Evolutionary conservation across 2,329 filamentous ascomycete genomes (phyloP).

Genomic region (Paecilomyces niveus): DNA sequence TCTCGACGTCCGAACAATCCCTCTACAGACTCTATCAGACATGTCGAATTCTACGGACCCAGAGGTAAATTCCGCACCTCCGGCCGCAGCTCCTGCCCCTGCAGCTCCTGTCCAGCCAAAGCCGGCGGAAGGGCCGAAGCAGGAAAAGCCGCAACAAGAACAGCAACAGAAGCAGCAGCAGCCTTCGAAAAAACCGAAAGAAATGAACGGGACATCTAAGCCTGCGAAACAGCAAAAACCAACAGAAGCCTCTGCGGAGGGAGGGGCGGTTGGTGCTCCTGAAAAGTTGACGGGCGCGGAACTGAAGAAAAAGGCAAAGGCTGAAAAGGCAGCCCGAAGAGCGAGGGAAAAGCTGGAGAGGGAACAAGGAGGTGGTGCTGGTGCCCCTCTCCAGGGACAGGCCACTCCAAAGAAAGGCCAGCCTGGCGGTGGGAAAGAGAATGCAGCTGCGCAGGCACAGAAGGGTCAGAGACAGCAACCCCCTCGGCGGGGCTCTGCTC

Average conservation of each 20-base stretch:
- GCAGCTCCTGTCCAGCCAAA: conserved; percentile 13
- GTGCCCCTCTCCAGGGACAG: conserved; percentile 16
- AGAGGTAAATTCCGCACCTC: conserved; percentile 10
- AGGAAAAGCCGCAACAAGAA: conserved; percentile 5
- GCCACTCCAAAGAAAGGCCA: conserved; percentile 23
- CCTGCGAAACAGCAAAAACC: conserved; percentile 15
- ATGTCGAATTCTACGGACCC: conserved; percentile 21
- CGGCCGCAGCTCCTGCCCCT: conserved; percentile 8
- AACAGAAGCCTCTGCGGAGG: conserved; percentile 15
- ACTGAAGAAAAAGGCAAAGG: conserved; percentile 81
- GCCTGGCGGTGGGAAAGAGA: conserved; percentile 15
- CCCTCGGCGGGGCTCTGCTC: conserved; percentile 30
- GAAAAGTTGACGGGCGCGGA: conserved; percentile 52
- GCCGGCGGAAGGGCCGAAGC: conserved; percentile 7
- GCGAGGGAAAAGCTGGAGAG: conserved; percentile 58
- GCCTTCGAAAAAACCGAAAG: conserved; percentile 14
- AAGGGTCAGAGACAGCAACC: conserved; percentile 23
- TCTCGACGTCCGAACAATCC: conserved; percentile 13
- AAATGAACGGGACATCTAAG: conserved; percentile 15
- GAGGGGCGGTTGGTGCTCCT: conserved; percentile 17
- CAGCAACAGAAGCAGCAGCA: conserved; percentile 4
- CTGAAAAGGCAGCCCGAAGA: conserved; percentile 81
- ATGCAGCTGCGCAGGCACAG: conserved; percentile 15
- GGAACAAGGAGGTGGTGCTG: conserved; percentile 37
- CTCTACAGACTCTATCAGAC: conserved; percentile 13